Base-by-base conservation (phyloP, 345 rosid species). In the Populus simonii region DNA sequence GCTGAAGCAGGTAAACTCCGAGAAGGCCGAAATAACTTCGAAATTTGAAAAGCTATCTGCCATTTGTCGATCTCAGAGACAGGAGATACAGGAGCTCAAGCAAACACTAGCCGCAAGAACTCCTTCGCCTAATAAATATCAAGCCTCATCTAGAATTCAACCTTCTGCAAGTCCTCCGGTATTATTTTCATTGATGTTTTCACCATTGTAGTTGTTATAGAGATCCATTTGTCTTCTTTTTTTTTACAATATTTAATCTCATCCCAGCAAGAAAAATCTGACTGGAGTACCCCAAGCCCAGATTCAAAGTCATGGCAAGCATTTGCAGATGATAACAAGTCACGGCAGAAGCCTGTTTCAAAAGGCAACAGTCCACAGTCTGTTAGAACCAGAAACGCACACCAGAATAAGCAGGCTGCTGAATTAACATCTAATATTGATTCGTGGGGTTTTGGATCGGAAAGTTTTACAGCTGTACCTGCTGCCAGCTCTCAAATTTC, bases 1-100 rank as follows among this genome's bases (percentile, higher is more conserved):
- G 83, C 84, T 96, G 87, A 91, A 89, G 83, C 93, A 89, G 77
- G 82, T 89, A 41, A 89, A 84, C 70, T 61, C 83, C 80, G 99
- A 92, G 89, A 96, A 91, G 80, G 90, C 84, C 36, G 99, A 92
- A 84, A 87, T 94, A 35, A 82, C 94, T 5, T 89, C 89, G 27
- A 96, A 91, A 81, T 91, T 87, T 85, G 99, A 94, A 74, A 92
- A 91, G 90, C 92, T 96, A 59, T 89, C 98, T 82, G 92, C 98
- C 76, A 92, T 96, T 68, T 96, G 99, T 79, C 92, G 93, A 82
- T 94, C 94, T 23, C 99, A 96, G 85, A 89, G 97, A 80, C 97
- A 90, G 83, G 99, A 94, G 86, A 89, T 96, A 76, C 96, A 91
- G 83, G 99, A 94, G 81, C 97, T 96, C 68, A 96, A 91, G 89